Evolutionary conservation across 1,139 yeast species (phyloP).

Genomic region (Kodamaea fungicola): DNA sequence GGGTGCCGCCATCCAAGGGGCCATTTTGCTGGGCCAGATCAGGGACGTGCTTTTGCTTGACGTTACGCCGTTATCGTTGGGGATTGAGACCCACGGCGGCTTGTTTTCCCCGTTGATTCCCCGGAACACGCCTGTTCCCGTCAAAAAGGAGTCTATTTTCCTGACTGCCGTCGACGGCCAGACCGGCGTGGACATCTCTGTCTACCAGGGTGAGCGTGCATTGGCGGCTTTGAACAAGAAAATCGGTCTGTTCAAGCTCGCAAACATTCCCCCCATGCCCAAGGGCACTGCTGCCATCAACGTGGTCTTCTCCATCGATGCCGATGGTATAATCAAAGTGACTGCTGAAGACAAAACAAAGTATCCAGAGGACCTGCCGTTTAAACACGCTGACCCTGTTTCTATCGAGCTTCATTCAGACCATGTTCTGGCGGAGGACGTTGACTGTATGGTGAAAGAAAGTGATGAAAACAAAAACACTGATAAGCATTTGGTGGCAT

Average conservation of each 20-base stretch:
- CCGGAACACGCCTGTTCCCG: slow-evolving; percentile 73
- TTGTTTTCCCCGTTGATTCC: slow-evolving; percentile 74
- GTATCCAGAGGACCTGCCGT: slow-evolving; percentile 30
- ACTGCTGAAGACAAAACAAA: slow-evolving; percentile 67
- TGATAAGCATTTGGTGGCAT: slow-evolving; percentile 41
- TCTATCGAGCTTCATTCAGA: slow-evolving; percentile 72
- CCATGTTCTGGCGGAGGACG: slow-evolving; percentile 61
- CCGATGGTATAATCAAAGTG: slow-evolving; percentile 78
- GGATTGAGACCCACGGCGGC: slow-evolving; percentile 82
- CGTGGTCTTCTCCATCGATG: slow-evolving; percentile 73
- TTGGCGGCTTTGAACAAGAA: slow-evolving; percentile 68
- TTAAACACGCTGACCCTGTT: slow-evolving; percentile 33
- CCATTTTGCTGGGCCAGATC: slow-evolving; percentile 66
- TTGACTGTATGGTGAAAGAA: slow-evolving; percentile 53
- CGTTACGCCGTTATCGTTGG: slow-evolving; percentile 75
- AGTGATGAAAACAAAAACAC: slow-evolving; percentile 38
- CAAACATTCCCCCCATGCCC: slow-evolving; percentile 68
- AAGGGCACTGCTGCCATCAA: slow-evolving; percentile 76
- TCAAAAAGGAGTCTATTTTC: slow-evolving; percentile 65
- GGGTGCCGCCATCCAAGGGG: slow-evolving; percentile 86
- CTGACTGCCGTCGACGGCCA: slow-evolving; percentile 87
- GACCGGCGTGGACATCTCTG: slow-evolving; percentile 74
- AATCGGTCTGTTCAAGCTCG: slow-evolving; percentile 67
- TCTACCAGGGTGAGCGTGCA: slow-evolving; percentile 76
- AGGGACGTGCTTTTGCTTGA: slow-evolving; percentile 71